Evolutionary conservation across 176 grass and related monocot genomes (phyloP).

Genomic region (Tillandsia leiboldiana): DNA sequence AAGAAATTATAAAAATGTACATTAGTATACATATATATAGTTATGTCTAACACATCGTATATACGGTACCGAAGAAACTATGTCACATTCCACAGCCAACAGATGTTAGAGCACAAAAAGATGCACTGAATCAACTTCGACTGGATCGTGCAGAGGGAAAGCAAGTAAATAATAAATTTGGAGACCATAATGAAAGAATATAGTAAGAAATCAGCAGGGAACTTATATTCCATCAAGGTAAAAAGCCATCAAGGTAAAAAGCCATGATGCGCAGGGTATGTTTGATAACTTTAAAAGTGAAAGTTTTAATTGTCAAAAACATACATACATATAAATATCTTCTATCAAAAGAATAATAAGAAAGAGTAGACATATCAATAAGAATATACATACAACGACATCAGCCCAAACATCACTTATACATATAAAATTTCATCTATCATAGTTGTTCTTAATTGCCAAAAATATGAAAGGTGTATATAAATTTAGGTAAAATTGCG

Average conservation of each 20-base stretch:
- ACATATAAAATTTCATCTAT: neutral
- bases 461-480: neutral
- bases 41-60: neutral
- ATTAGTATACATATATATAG: too few species aligned
- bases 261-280: too few species aligned
- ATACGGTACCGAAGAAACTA: neutral
- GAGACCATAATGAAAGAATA: neutral
- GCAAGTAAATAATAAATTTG: neutral
- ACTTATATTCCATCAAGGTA: neutral
- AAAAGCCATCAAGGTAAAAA: neutral
- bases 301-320: too few species aligned
- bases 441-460: neutral
- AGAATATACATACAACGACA: too few species aligned
- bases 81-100: neutral
- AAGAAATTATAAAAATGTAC: too few species aligned
- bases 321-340: too few species aligned
- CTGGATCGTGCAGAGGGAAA: neutral
- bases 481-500: neutral
- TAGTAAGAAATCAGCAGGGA: neutral
- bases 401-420: neutral
- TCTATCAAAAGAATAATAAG: too few species aligned
- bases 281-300: too few species aligned
- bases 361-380: too few species aligned
- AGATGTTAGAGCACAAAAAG: neutral
- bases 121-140: neutral